A percentile compares a stretch with the other conserved stretches of the same genome.
Evolutionary conservation across 352 stramenopile genomes (phyloP).

Genomic region (Phytopythium chamaehyphon): DNA sequence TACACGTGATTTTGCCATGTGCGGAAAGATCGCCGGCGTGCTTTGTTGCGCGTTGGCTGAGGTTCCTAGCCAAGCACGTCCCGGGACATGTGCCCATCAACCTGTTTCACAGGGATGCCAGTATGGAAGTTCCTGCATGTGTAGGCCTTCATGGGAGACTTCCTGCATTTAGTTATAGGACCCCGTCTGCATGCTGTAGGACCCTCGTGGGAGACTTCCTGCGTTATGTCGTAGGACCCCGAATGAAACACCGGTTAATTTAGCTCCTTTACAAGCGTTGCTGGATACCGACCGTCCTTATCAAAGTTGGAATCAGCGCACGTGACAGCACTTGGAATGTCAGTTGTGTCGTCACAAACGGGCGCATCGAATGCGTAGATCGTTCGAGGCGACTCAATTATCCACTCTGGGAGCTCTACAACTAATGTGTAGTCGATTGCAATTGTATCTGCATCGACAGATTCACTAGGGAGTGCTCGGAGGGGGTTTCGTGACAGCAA

Average conservation of each 20-base stretch:
- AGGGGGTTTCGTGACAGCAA: conserved; percentile 15
- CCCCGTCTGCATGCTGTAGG: no score
- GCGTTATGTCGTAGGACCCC: no score
- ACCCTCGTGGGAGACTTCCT: no score
- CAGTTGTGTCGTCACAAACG: conserved; percentile 6
- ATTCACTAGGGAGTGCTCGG: not conserved
- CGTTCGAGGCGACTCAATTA: not conserved
- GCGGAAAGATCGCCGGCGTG: no score
- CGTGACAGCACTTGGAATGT: not conserved
- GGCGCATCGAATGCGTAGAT: conserved; percentile 10
- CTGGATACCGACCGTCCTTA: conserved; percentile 3
- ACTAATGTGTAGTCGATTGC: conserved; percentile 11
- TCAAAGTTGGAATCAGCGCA: not conserved
- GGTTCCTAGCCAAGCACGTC: no score
- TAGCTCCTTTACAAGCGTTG: conserved; percentile 1
- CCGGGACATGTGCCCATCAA: no score
- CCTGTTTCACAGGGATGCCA: no score
- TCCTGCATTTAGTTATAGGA: no score
- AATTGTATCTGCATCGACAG: conserved; percentile 2
- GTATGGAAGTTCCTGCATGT: no score
- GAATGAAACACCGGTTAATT: conserved; percentile 1
- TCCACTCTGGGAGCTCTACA: conserved; percentile 4
- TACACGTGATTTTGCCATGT: no score
- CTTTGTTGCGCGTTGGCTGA: no score
- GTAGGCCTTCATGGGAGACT: no score